Evolutionary conservation across 495 filamentous ascomycete species (phyloP).

Genomic region (Neurospora hispaniola): DNA sequence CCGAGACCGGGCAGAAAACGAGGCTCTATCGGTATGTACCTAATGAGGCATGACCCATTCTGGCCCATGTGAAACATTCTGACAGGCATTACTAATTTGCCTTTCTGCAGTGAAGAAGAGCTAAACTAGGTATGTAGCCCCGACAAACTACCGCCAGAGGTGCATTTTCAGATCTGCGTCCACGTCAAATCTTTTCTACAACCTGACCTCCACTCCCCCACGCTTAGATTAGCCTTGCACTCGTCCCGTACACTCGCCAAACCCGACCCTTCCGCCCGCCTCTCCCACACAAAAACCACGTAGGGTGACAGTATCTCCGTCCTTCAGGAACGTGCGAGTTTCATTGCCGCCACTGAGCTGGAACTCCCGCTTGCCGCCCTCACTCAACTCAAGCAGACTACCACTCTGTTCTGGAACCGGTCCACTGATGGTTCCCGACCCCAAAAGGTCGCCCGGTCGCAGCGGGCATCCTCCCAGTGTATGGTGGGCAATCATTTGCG

Average conservation of each 20-base stretch:
- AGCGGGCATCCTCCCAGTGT: slow-evolving; percentile 76
- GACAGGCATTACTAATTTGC: neutral
- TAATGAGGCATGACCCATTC: neutral
- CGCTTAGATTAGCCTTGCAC: slow-evolving; percentile 23
- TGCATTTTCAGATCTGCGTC: neutral
- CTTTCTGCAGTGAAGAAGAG: neutral
- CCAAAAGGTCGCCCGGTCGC: slow-evolving; percentile 72
- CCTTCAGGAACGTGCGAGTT: slow-evolving; percentile 65
- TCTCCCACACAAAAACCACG: slow-evolving; percentile 49
- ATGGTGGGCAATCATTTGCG: slow-evolving; percentile 92
- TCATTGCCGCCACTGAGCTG: slow-evolving; percentile 54
- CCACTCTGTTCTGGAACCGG: slow-evolving; percentile 50
- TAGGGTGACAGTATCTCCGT: slow-evolving; percentile 71
- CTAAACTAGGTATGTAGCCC: neutral
- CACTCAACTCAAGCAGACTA: slow-evolving; percentile 72
- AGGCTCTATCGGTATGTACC: neutral
- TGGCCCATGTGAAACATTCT: neutral
- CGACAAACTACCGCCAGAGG: neutral
- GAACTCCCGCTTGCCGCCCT: slow-evolving; percentile 52
- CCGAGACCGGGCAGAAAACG: neutral
- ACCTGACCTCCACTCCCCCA: no score
- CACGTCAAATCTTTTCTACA: neutral
- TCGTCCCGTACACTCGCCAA: slow-evolving; percentile 57
- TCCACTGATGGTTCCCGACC: slow-evolving; percentile 85
- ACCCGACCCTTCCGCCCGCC: slow-evolving; percentile 54